Evolutionary conservation across 257 asterid genomes (phyloP).

Genomic region (Paraleonurus japonicus): DNA sequence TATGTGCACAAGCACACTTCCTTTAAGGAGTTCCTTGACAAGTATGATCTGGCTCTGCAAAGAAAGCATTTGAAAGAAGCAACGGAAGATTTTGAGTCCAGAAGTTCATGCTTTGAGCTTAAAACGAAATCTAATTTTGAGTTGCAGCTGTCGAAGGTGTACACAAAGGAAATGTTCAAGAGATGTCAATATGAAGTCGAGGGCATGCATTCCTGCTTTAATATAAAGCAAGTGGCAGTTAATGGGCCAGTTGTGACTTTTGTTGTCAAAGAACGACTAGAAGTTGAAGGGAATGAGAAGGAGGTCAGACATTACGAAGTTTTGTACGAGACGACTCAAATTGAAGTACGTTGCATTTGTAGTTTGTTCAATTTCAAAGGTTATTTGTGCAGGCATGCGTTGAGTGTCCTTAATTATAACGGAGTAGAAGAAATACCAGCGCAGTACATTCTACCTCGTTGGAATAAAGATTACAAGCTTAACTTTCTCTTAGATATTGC

Average conservation of each 20-base stretch:
- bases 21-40: slow-evolving; percentile 54
- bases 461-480: slow-evolving; percentile 47
- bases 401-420: slow-evolving; percentile 52
- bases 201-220: slow-evolving; percentile 55
- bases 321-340: slow-evolving; percentile 45
- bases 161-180: slow-evolving; percentile 51
- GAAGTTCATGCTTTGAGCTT: slow-evolving; percentile 39
- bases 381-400: slow-evolving; percentile 59
- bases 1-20: slow-evolving; percentile 62
- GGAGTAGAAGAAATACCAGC: slow-evolving; percentile 56
- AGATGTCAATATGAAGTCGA: slow-evolving; percentile 53
- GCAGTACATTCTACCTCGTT: slow-evolving; percentile 48
- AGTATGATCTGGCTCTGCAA: slow-evolving; percentile 57
- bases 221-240: slow-evolving; percentile 44
- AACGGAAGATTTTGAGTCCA: slow-evolving; percentile 49
- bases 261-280: slow-evolving; percentile 44
- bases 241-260: slow-evolving; percentile 47
- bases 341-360: slow-evolving; percentile 60
- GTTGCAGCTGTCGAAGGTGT: slow-evolving; percentile 55
- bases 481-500: slow-evolving; percentile 21
- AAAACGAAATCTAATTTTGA: slow-evolving; percentile 56
- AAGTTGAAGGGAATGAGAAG: slow-evolving; percentile 37
- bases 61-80: slow-evolving; percentile 56
- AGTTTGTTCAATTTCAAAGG: slow-evolving; percentile 56
- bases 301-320: slow-evolving; percentile 55